Base-by-base conservation (phyloP, 2,329 filamentous ascomycete genomes). In the Amauroascus niger region DNA sequence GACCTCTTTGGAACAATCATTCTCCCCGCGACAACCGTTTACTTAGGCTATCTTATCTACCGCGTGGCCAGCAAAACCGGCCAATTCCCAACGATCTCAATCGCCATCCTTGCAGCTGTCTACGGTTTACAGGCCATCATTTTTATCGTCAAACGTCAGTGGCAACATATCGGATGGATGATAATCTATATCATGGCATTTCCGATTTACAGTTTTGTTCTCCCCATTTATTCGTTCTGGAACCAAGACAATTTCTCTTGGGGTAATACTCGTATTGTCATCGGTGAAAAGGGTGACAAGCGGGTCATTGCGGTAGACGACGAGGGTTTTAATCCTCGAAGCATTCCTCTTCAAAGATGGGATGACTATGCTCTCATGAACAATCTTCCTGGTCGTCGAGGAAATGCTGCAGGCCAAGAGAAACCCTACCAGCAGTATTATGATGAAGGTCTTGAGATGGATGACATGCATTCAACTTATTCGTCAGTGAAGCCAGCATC, bases 101-200 rank as follows among this genome's bases (percentile, higher is more conserved):
- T 98, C 59, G 78, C 87, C 65, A 91, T 98, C 78, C 72, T 98
- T 67, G 90, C 84, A 20, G 88, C 81, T 55, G 88, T 96, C 14
- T 98, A 98, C 65, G 93, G 93, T 78, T 81, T 98, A 2, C 93
- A 98, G 67, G 90, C 90, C 1, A 73, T 97, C 57, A 94, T 98
- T 64, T 98, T 98, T 74, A 89, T 97, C 62, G 77, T 97, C 63
- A 96, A 95, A 76, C 80, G 93, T 50, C 88, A 97, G 71, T 98
- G 93, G 93, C 90, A 98, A 69, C 91, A 97, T 67, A 81, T 98
- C 57, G 93, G 93, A 61, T 98, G 93, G 93, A 97, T 98, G 90
- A 85, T 98, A 60, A 97, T 98, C 67, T 98, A 98, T 73, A 79
- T 98, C 58, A 62, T 94, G n/a, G 93, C 93, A 2, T 96, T 87